phyloP scores from a whole-genome alignment of 345 rosid genomes.

The Arabidopsis thaliana region DNA sequence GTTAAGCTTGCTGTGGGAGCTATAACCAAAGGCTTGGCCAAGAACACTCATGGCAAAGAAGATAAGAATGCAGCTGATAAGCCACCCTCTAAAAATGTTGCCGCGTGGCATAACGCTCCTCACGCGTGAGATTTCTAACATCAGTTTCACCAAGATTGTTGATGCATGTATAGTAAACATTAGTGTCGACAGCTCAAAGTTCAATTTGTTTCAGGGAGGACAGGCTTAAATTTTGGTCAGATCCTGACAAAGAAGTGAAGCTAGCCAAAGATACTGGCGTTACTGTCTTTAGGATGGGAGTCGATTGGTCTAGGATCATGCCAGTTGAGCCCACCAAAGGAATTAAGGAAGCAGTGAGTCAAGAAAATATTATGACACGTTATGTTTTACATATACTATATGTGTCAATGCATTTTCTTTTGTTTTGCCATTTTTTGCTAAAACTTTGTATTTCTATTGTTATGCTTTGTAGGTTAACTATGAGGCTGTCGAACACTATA shows the following conservation, averaged over 20 bases:
- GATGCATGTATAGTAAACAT: background rate
- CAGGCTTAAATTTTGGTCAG: constrained; percentile 94
- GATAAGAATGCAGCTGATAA: constrained; percentile 38
- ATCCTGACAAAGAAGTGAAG: constrained; percentile 87
- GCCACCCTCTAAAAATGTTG: constrained; percentile 72
- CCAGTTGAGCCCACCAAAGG: constrained; percentile 84
- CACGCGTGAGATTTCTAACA: constrained; percentile 61
- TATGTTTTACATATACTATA: background rate
- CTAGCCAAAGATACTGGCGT: constrained; percentile 88
- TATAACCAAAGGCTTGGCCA: constrained; percentile 77
- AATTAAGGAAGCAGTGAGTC: constrained; percentile 66
- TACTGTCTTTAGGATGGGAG: constrained; percentile 87
- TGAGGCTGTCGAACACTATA: constrained; percentile 88
- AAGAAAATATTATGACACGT: constrained; percentile 21
- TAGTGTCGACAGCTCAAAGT: constrained; percentile 29
- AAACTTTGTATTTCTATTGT: background rate
- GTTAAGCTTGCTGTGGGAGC: constrained; percentile 87
- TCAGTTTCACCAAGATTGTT: background rate
- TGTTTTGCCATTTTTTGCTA: constrained; percentile 4
- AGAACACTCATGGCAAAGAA: constrained; percentile 55
- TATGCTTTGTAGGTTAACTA: constrained; percentile 65
- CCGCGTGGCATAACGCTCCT: constrained; percentile 95
- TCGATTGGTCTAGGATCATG: constrained; percentile 93
- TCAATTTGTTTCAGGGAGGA: constrained; percentile 69
- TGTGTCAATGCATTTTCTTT: background rate